Evolutionary conservation across 1,284 basidiomycete species (phyloP), one percentile per base, ranked within the genome.

Genomic region (Neonothopanus nambi): DNA sequence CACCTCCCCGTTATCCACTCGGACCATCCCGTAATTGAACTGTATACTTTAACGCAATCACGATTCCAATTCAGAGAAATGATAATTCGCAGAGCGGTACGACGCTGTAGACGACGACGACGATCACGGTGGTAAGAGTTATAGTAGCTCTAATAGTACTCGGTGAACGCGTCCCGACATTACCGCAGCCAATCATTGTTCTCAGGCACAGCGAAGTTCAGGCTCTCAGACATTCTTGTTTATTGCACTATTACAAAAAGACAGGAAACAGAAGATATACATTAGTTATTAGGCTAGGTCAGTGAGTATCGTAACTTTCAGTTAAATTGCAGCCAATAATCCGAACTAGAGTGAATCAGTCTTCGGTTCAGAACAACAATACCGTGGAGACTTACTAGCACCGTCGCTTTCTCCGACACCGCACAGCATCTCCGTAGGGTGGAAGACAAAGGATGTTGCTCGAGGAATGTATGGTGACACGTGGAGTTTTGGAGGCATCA

Each of bases 391-490:
- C 83, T 62, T 64, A 89, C 87, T 77, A 54, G 77, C 78, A 7
- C 90, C 89, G 67, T 93, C 90, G 52, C 85, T 79, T 46, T 80
- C 79, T 20, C 89, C 89, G 23, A 86, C 66, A 15, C 82, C 88
- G 62, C 85, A 89, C 53, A 92, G 64, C 90, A 92, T 91, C 68
- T 92, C 88, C 54, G 79, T 77, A 5, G 90, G 89, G 67, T 92
- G 89, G 76, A 92, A 92, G 2, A 75, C 74, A 39, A 91, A 70
- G 17, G 85, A 85, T 50, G 80, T 83, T 37, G 73, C 72, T 55
- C 85, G 75, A 35, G 84, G 81, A 52, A 87, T 84, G 64, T 78
- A 87, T 2, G 78, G 73, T 15, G 81, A 84, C 3, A 82, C 76
- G 35, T 76, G 65, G 8, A 75, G 72, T 47, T 84, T 78, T 33